Base-by-base conservation (phyloP, 495 filamentous ascomycete genomes). In the Hypomontagnella monticulosa region DNA sequence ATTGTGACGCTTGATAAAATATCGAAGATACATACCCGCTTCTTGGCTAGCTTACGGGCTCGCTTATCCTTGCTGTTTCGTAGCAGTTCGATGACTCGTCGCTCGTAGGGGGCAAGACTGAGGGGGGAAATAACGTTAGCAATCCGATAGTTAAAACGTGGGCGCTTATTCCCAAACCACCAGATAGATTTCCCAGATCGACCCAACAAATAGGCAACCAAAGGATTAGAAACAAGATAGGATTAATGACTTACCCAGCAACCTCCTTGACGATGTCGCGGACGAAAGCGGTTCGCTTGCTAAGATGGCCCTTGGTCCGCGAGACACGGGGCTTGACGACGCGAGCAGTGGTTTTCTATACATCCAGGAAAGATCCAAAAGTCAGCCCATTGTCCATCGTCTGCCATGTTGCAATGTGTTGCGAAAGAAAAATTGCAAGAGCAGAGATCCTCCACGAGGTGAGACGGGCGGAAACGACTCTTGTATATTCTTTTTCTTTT, bases 31-130 rank as follows among this genome's bases (percentile, higher is more conserved):
- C 84, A 65, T 86, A 92, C 91, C 82, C 95, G 87, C 90, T 96
- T 97, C 94, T 99, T 99, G 69, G 95, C 95, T 75, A 97, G 90
- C 88, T 98, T 98, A 68, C 95, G 86, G 65, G 95, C 95, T 82
- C 95, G 92, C 91, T 99, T 99, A 82, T 99, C 95, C 84, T 97
- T 97, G 85, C 89, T 88, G 87, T 98, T 99, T 71, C 95, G 92
- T 79, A 99, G 88, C 69, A 99, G 85, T 88, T 99, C 95, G 79
- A 98, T 96, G 76, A 99, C 91, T 73, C 95, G 93, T 78, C 93
- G 93, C 86, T 99, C 95, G 77, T 97, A 97, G 72, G 93, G 93
- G 69, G 93, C 93, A 74, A 97, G 91, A 79, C 92, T 90, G 4
- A 36, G 14, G 73, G 71, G 61, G 40, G 51, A 49, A 12, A 0